phyloP scores from a whole-genome alignment of 2,329 filamentous ascomycete genomes.

The Clarireedia paspali region DNA sequence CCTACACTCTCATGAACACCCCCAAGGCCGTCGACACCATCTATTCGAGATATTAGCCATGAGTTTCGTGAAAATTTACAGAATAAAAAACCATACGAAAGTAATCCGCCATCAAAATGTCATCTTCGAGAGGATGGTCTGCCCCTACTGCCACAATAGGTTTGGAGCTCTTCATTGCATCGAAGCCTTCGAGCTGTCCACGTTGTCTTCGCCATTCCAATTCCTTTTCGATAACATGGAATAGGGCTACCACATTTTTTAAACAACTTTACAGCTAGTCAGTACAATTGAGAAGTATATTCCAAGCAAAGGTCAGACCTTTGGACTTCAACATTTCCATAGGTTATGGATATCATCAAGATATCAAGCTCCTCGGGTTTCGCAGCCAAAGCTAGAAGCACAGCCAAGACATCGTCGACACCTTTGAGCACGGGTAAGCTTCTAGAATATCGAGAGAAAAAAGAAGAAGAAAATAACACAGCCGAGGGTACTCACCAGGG shows the following conservation, averaged over 20 bases:
- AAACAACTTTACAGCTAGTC: constrained; percentile 53
- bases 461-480: background rate
- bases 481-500: constrained; percentile 52
- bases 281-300: constrained; percentile 2
- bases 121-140: constrained; percentile 76
- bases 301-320: constrained; percentile 44
- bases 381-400: constrained; percentile 79
- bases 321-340: constrained; percentile 84
- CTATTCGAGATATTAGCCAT: constrained; percentile 34
- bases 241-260: constrained; percentile 81
- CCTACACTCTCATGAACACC: constrained; percentile 57
- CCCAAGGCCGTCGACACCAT: constrained; percentile 69
- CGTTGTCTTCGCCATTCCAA: constrained; percentile 69
- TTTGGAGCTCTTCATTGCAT: constrained; percentile 61
- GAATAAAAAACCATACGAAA: constrained; percentile 58
- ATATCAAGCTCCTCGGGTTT: constrained; percentile 80
- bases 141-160: constrained; percentile 84
- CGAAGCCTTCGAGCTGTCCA: constrained; percentile 63
- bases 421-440: constrained; percentile 38
- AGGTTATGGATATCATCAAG: constrained; percentile 78
- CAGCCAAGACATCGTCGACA: constrained; percentile 83
- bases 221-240: constrained; percentile 88
- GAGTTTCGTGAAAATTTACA: background rate
- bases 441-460: background rate
- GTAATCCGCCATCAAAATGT: constrained; percentile 72